phyloP scores from a whole-genome alignment of 768 basidiomycete genomes.

The Sporobolomyces phaffii region DNA sequence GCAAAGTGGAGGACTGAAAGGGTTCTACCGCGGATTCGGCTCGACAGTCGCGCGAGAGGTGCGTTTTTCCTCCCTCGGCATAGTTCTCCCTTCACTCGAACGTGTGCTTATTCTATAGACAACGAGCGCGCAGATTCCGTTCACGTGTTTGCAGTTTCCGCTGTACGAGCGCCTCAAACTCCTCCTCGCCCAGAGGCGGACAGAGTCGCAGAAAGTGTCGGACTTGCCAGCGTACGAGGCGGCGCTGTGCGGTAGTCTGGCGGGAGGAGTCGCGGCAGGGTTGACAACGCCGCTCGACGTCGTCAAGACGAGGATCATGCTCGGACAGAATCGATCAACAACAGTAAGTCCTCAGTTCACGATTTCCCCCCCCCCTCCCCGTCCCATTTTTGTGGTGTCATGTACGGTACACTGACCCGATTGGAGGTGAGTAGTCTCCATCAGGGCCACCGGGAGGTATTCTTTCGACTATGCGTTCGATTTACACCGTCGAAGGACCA shows the following conservation, averaged over 20 bases:
- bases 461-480: slow-evolving; percentile 56
- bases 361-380: slow-evolving; percentile 47
- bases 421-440: no score
- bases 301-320: slow-evolving; percentile 93
- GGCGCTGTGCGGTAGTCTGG: slow-evolving; percentile 80
- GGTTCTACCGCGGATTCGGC: slow-evolving; percentile 83
- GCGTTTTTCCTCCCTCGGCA: slow-evolving; percentile 15
- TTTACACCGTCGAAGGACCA: slow-evolving; percentile 66
- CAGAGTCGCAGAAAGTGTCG: slow-evolving; percentile 53
- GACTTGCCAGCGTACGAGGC: slow-evolving; percentile 52
- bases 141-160: slow-evolving; percentile 92
- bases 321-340: slow-evolving; percentile 46
- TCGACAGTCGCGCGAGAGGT: slow-evolving; percentile 70
- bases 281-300: slow-evolving; percentile 93
- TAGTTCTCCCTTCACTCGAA: not conserved
- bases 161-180: slow-evolving; percentile 82
- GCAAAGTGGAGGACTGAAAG: slow-evolving; percentile 60
- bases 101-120: no score
- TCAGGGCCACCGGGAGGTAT: slow-evolving; percentile 45
- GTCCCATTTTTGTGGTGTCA: no score
- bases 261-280: slow-evolving; percentile 83
- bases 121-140: slow-evolving; percentile 93
- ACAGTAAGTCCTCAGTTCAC: not conserved
- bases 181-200: slow-evolving; percentile 52
- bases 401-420: no score